phyloP scores from a whole-genome alignment of 805 yeast genomes.

The Tetrapisispora fleetii region DNA sequence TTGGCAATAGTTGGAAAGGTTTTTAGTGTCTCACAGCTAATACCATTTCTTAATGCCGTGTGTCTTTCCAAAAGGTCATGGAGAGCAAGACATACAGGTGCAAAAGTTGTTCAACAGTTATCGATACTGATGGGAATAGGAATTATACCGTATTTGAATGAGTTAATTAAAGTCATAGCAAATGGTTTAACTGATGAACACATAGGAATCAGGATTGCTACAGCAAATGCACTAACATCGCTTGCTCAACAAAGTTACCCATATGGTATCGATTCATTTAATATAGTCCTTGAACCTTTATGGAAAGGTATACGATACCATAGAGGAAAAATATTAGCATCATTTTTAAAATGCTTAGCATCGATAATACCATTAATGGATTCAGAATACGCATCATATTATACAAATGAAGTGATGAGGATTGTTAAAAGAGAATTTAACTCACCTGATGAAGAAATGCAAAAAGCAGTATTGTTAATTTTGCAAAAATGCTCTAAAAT shows the following conservation, averaged over 20 bases:
- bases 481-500: slow-evolving; percentile 57
- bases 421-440: slow-evolving; percentile 61
- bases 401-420: slow-evolving; percentile 62
- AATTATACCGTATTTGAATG: slow-evolving; percentile 61
- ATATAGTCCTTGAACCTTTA: slow-evolving; percentile 57
- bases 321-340: slow-evolving; percentile 68
- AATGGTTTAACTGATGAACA: slow-evolving; percentile 60
- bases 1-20: slow-evolving; percentile 79
- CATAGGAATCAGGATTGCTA: slow-evolving; percentile 50
- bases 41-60: slow-evolving; percentile 79
- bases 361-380: slow-evolving; percentile 79
- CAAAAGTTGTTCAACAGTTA: slow-evolving; percentile 64
- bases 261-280: slow-evolving; percentile 84
- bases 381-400: slow-evolving; percentile 67
- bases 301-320: slow-evolving; percentile 74
- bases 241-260: slow-evolving; percentile 79
- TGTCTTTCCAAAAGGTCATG: slow-evolving; percentile 66
- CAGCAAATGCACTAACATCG: slow-evolving; percentile 64
- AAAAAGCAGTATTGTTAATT: slow-evolving; percentile 57
- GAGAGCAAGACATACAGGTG: slow-evolving; percentile 80
- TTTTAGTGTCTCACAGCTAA: slow-evolving; percentile 55
- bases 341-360: slow-evolving; percentile 70
- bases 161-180: slow-evolving; percentile 50
- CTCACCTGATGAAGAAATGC: slow-evolving; percentile 85
- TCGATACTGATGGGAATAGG: slow-evolving; percentile 61